Evolutionary conservation across 768 basidiomycete species (phyloP).

Genomic region (Sarcodon aspratus): DNA sequence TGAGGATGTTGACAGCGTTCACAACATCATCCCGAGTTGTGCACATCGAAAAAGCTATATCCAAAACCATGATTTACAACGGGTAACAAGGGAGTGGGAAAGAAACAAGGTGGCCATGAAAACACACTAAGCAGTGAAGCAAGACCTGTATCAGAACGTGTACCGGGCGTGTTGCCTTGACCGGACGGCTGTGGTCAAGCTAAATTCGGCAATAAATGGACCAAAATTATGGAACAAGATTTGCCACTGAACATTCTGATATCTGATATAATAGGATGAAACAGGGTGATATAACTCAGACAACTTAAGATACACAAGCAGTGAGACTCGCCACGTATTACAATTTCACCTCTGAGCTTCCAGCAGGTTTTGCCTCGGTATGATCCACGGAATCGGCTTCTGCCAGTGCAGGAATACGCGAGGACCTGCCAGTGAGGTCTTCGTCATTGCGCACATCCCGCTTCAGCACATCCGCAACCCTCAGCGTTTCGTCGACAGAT

Average conservation of each 20-base stretch:
- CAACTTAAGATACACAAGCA: too few relatives aligned
- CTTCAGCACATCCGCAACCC: constrained; percentile 3
- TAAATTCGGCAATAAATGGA: not conserved
- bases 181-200: not conserved
- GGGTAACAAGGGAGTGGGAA: not conserved
- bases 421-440: not conserved
- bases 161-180: not conserved
- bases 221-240: too few relatives aligned
- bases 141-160: too few relatives aligned
- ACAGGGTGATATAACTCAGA: too few relatives aligned
- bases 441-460: not conserved
- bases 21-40: not conserved
- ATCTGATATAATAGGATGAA: too few relatives aligned
- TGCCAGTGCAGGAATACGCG: too few relatives aligned
- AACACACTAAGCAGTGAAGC: not conserved
- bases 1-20: not conserved
- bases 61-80: not conserved
- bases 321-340: too few relatives aligned
- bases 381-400: too few relatives aligned
- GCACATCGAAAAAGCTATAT: not conserved
- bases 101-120: not conserved
- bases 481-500: constrained; percentile 20
- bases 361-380: too few relatives aligned
- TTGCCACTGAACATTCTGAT: too few relatives aligned
- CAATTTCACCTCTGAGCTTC: not conserved